Evolutionary conservation across 192 early-diverging fungal species (phyloP).

Genomic region (Entomortierella lignicola): DNA sequence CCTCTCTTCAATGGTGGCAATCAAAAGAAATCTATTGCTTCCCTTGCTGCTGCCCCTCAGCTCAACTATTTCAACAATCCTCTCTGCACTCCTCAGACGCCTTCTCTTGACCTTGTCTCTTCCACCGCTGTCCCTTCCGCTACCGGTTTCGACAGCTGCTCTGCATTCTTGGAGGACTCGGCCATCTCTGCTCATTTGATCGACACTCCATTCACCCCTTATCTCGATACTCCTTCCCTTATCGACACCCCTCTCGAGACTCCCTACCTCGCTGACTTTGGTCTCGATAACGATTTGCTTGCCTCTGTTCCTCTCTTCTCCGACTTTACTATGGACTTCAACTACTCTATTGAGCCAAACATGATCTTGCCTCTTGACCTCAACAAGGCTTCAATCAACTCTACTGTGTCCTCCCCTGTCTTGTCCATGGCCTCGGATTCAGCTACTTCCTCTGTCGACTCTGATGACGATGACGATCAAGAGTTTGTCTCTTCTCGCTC

Average conservation of each 20-base stretch:
- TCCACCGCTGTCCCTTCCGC: neutral
- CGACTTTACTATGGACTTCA: conserved; percentile 26
- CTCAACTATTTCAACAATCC: conserved; percentile 26
- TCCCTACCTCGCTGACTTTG: conserved; percentile 21
- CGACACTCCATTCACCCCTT: conserved; percentile 41
- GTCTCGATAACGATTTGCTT: conserved; percentile 1
- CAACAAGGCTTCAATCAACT: neutral
- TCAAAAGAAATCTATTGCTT: conserved; percentile 1
- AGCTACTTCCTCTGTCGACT: conserved; percentile 22
- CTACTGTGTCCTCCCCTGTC: conserved; percentile 3
- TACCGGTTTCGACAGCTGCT: conserved; percentile 40
- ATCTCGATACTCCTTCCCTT: conserved; percentile 34
- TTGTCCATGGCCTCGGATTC: conserved; percentile 14
- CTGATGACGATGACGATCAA: conserved; percentile 27
- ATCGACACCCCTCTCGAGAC: conserved; percentile 26
- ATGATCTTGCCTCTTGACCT: conserved; percentile 20
- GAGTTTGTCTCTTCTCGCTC: conserved; percentile 42
- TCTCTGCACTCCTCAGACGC: conserved; percentile 45
- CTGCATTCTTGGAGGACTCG: conserved; percentile 31
- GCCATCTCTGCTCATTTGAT: conserved; percentile 17
- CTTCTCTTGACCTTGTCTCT: conserved; percentile 25
- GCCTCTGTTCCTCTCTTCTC: conserved; percentile 33
- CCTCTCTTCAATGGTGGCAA: conserved; percentile 37
- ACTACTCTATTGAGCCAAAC: conserved; percentile 33
- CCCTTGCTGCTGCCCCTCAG: neutral